Conservation (phyloP, 257 asterid genomes). For the Jasminum sambac region DNA sequence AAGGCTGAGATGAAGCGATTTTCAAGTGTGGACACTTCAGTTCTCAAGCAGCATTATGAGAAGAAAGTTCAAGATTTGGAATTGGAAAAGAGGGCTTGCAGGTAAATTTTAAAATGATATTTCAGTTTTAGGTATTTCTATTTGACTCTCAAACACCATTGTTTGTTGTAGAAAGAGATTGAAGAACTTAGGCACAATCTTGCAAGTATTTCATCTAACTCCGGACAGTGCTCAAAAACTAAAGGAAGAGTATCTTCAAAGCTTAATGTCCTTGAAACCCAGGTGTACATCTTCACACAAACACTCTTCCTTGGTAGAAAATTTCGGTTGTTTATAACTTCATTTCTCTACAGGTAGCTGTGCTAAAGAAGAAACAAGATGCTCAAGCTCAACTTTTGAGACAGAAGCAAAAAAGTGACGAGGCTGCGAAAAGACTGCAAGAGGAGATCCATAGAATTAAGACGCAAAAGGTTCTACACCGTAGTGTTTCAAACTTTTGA, state of each 20-base stretch:
- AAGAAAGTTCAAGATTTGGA: slow-evolving; percentile 91
- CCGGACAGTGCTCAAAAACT: slow-evolving; percentile 95
- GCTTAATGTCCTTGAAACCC: slow-evolving; percentile 84
- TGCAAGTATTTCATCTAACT: slow-evolving; percentile 61
- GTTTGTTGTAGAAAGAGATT: slow-evolving; percentile 73
- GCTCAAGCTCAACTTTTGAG: slow-evolving; percentile 93
- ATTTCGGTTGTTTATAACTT: slow-evolving; percentile 19
- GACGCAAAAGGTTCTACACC: slow-evolving; percentile 67
- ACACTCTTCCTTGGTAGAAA: neutral
- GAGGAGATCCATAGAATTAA: slow-evolving; percentile 96
- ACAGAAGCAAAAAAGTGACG: slow-evolving; percentile 96
- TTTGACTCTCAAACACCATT: slow-evolving; percentile 23
- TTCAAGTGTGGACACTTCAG: slow-evolving; percentile 62
- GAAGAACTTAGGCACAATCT: slow-evolving; percentile 74
- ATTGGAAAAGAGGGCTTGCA: slow-evolving; percentile 68
- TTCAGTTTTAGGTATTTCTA: slow-evolving; percentile 12
- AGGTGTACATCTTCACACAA: slow-evolving; percentile 50
- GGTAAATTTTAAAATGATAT: slow-evolving; percentile 39
- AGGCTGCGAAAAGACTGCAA: slow-evolving; percentile 80
- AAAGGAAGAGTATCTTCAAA: slow-evolving; percentile 93
- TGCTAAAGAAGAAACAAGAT: slow-evolving; percentile 94
- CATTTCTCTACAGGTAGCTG: slow-evolving; percentile 64
- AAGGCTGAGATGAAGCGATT: slow-evolving; percentile 95
- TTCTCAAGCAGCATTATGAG: slow-evolving; percentile 88
- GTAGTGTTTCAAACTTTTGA: slow-evolving; percentile 17